Evolutionary conservation across 2,329 filamentous ascomycete species (phyloP).

Genomic region (Epichloe gansuensis): DNA sequence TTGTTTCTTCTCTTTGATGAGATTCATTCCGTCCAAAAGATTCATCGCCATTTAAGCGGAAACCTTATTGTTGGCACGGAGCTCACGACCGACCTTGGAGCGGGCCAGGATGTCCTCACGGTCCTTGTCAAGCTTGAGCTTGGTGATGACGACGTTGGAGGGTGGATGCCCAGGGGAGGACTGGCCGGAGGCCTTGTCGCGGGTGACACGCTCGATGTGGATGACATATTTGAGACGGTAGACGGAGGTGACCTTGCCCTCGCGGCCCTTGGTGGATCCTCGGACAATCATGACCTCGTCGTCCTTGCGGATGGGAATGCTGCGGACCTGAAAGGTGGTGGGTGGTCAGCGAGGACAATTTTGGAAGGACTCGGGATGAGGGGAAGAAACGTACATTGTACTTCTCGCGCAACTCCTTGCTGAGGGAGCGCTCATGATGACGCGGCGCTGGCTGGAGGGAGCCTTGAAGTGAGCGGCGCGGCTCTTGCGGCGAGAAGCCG

Average conservation of each 20-base stretch:
- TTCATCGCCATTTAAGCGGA: constrained; percentile 32
- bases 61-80: constrained; percentile 58
- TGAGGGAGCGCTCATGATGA: constrained; percentile 93
- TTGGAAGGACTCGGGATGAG: background rate
- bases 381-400: constrained; percentile 65
- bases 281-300: constrained; percentile 90
- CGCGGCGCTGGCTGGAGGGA: constrained; percentile 84
- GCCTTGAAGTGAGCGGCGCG: constrained; percentile 97
- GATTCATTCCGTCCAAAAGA: background rate
- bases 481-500: constrained; percentile 91
- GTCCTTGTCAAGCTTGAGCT: constrained; percentile 97
- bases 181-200: constrained; percentile 97
- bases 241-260: constrained; percentile 96
- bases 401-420: constrained; percentile 97
- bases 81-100: constrained; percentile 70
- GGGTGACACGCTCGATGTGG: constrained; percentile 91
- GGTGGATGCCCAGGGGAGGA: constrained; percentile 88
- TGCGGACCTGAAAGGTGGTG: constrained; percentile 57
- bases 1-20: background rate
- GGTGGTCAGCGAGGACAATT: background rate
- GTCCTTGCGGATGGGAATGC: constrained; percentile 95
- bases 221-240: constrained; percentile 98
- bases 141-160: constrained; percentile 98
- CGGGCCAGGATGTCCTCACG: constrained; percentile 79
- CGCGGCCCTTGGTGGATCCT: constrained; percentile 90